Evolutionary conservation across 2,329 filamentous ascomycete species (phyloP).

Genomic region (Colletotrichum phormii): DNA sequence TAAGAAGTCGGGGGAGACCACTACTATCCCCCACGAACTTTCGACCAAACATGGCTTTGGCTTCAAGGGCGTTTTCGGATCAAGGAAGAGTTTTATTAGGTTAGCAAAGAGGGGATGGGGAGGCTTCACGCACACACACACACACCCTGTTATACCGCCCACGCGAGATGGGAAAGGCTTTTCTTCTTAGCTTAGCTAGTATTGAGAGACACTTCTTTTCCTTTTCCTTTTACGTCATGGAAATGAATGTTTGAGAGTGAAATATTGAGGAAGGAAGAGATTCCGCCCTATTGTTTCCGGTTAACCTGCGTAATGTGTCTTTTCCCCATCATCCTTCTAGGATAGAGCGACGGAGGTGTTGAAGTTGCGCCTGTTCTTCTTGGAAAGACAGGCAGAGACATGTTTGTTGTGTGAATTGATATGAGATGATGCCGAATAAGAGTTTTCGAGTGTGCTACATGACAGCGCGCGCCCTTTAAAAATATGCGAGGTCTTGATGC

Average conservation of each 20-base stretch:
- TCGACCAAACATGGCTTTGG: conserved; percentile 2
- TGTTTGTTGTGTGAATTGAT: background rate
- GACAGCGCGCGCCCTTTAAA: background rate
- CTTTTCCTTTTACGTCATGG: background rate
- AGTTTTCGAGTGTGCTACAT: background rate
- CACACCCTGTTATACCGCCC: background rate
- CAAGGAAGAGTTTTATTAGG: background rate
- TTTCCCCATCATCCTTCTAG: background rate
- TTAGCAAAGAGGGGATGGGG: background rate
- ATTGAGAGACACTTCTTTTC: background rate
- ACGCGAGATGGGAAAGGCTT: background rate
- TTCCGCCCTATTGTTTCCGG: background rate
- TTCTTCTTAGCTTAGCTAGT: background rate
- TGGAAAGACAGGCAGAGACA: no score
- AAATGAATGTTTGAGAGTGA: background rate
- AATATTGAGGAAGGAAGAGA: background rate
- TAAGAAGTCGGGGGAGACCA: background rate
- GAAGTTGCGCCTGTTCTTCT: background rate
- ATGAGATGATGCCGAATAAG: background rate
- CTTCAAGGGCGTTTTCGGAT: conserved; percentile 15
- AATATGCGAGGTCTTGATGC: background rate
- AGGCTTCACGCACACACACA: background rate
- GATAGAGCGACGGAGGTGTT: background rate
- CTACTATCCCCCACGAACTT: background rate
- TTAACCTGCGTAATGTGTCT: background rate